A percentile compares a stretch with the other conserved stretches of the same genome.
phyloP scores from a whole-genome alignment of 148 eudicot species.

The Suaeda aralocaspica region DNA sequence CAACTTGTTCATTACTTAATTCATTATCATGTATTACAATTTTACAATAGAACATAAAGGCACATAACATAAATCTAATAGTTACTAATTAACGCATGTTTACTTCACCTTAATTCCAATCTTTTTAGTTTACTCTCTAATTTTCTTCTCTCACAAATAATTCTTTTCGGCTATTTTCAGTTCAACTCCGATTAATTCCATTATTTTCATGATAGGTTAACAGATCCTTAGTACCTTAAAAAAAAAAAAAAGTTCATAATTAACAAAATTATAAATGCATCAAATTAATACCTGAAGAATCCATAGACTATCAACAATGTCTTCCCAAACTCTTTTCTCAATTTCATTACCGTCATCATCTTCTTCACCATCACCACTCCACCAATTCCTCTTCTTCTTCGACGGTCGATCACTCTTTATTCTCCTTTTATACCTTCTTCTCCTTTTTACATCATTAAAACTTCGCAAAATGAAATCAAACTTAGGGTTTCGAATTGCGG shows the following conservation, averaged over 20 bases:
- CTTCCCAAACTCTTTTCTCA: slow-evolving; percentile 1
- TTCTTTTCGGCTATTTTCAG: no score
- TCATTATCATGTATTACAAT: no score
- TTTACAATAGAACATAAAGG: no score
- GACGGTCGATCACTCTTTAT: slow-evolving; percentile 2
- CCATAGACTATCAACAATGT: slow-evolving; percentile 22
- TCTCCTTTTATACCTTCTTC: neutral
- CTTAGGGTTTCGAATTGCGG: slow-evolving; percentile 7
- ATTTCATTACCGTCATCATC: neutral
- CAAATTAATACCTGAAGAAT: slow-evolving; percentile 24
- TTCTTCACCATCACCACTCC: slow-evolving; percentile 1
- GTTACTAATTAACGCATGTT: no score
- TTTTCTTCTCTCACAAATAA: no score
- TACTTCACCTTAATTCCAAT: no score
- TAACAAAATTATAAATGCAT: neutral
- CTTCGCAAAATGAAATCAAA: neutral
- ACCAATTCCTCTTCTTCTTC: slow-evolving; percentile 21
- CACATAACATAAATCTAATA: no score
- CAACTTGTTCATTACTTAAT: no score
- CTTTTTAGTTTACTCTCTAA: no score
- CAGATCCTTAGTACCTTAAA: no score
- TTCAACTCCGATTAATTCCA: no score
- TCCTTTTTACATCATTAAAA: neutral
- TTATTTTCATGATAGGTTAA: no score
- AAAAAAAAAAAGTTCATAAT: neutral